A percentile compares a stretch with the other conserved stretches of the same genome.
phyloP scores from a whole-genome alignment of 2,329 filamentous ascomycete species.

The Epichloe scottii region DNA sequence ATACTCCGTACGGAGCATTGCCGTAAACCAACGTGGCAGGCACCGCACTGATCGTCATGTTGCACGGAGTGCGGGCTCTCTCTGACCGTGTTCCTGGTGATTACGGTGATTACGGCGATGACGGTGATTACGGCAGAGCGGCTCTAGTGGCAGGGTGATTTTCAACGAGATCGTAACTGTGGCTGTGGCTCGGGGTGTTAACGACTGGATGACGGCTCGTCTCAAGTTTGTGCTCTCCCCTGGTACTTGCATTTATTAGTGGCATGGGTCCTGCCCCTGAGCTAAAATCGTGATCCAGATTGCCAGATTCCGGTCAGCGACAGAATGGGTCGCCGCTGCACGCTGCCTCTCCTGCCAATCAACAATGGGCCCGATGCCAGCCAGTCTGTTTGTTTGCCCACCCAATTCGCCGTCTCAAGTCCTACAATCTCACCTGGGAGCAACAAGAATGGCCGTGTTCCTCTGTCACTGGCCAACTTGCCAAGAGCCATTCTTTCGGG shows the following conservation, averaged over 20 bases:
- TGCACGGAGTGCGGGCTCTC: background rate
- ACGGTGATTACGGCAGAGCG: no score
- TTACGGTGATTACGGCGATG: no score
- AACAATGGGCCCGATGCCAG: background rate
- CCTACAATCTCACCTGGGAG: background rate
- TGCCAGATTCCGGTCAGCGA: background rate
- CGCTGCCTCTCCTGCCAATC: background rate
- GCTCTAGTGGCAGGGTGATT: background rate
- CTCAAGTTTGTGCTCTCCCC: constrained; percentile 16
- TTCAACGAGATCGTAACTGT: background rate
- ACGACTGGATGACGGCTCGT: constrained; percentile 21
- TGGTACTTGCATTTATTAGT: constrained; percentile 14
- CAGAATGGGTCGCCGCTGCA: background rate
- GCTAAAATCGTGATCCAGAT: constrained; percentile 1
- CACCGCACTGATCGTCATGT: background rate
- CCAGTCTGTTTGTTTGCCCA: background rate
- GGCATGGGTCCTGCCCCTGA: constrained; percentile 6
- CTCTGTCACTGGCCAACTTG: background rate
- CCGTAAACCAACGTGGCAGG: background rate
- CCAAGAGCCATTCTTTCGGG: background rate
- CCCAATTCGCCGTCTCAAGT: background rate
- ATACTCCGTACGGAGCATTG: background rate
- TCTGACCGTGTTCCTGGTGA: no score
- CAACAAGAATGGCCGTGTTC: background rate
- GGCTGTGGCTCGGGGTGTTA: constrained; percentile 2